These are phyloP conservation scores for Microstegium vimineum DNA, from an alignment of 176 grass and related monocot genomes.

Conservation along the genomic window DNA sequence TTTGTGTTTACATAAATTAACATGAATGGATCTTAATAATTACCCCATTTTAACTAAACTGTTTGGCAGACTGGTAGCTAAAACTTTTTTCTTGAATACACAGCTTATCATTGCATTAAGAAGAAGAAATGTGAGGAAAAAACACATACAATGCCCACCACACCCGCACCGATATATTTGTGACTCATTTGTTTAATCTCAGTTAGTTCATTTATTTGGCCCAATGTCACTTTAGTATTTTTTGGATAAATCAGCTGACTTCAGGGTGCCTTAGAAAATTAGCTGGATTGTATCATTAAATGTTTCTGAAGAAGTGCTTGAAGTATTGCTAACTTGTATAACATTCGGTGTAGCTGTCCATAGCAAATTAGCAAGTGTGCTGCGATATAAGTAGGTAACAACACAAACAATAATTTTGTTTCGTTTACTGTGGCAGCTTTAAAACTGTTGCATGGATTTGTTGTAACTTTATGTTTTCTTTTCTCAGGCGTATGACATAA, in stretches of 20 bases:
- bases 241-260: background rate
- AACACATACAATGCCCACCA: background rate
- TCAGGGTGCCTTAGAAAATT: background rate
- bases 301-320: background rate
- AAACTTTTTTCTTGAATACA: background rate
- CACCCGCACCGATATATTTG: background rate
- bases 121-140: background rate
- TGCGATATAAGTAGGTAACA: background rate
- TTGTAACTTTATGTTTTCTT: conserved; percentile 6
- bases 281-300: background rate
- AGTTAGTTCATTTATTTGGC: background rate
- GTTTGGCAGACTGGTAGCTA: background rate
- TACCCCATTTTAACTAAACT: background rate
- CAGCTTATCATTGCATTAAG: background rate
- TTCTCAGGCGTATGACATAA: conserved; percentile 69
- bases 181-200: background rate
- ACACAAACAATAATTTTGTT: background rate
- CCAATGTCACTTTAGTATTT: background rate
- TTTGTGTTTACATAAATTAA: conserved; percentile 1
- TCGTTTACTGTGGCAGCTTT: background rate
- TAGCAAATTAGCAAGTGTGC: conserved; percentile 1
- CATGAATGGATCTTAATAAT: conserved; percentile 10
- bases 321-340: background rate
- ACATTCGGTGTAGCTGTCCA: background rate
- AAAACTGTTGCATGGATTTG: conserved; percentile 1